Conservation (phyloP, 2,329 filamentous ascomycete genomes). For the Colletotrichum lentis region DNA sequence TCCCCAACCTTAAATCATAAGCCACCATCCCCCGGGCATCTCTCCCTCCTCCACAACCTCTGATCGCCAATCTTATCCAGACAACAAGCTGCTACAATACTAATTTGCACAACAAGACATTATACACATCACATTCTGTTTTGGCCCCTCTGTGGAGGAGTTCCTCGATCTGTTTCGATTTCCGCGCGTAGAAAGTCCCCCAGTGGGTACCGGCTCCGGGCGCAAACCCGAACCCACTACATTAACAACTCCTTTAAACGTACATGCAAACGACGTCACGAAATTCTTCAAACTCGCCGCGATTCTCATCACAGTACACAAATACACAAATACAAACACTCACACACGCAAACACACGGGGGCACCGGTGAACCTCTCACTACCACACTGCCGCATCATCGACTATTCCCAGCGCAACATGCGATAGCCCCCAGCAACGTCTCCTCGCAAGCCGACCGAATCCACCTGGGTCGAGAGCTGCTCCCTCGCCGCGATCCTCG, state of each 20-base stretch:
- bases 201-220: conserved; percentile 26
- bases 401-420: conserved; percentile 22
- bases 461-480: conserved; percentile 20
- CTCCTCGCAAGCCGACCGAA: conserved; percentile 18
- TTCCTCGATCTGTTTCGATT: not conserved
- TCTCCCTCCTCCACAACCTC: conserved; percentile 1
- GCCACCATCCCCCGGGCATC: not conserved
- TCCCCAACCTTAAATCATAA: conserved; percentile 2
- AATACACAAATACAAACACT: not conserved
- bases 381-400: not conserved
- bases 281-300: conserved; percentile 16
- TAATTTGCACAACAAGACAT: conserved; percentile 5
- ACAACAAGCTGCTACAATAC: conserved; percentile 7
- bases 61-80: conserved; percentile 19
- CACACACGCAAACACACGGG: not conserved
- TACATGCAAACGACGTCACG: conserved; percentile 37
- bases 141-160: not conserved
- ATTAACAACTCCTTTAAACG: conserved; percentile 34
- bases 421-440: conserved; percentile 29
- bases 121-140: not conserved
- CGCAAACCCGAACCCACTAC: conserved; percentile 13
- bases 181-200: conserved; percentile 5
- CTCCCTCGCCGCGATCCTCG: conserved; percentile 21
- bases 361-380: not conserved
- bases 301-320: conserved; percentile 9